Percentiles rank a stretch among this genome's conserved stretches.
phyloP scores from a whole-genome alignment of 441 rosid species.

The Biscutella auriculata region DNA sequence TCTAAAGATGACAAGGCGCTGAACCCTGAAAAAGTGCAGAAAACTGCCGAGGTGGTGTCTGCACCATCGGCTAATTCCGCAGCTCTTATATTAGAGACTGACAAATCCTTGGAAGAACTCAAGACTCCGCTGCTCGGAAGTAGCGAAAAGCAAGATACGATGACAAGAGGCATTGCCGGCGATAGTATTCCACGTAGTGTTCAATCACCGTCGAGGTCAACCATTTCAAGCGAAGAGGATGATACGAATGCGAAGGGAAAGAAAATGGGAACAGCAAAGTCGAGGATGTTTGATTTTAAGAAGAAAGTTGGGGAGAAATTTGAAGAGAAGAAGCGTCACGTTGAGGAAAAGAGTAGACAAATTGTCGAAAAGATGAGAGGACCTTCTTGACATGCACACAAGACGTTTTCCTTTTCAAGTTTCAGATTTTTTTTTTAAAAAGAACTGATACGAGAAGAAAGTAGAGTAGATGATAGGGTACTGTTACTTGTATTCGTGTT shows the following conservation, averaged over 20 bases:
- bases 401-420: background rate
- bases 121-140: slow-evolving; percentile 37
- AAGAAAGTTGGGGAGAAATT: slow-evolving; percentile 90
- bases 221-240: slow-evolving; percentile 31
- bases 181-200: slow-evolving; percentile 21
- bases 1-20: slow-evolving; percentile 24
- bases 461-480: slow-evolving; percentile 7
- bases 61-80: slow-evolving; percentile 18
- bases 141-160: slow-evolving; percentile 25
- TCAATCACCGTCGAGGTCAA: slow-evolving; percentile 26
- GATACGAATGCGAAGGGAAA: slow-evolving; percentile 39
- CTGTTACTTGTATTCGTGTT: slow-evolving; percentile 7
- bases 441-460: background rate
- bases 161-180: background rate
- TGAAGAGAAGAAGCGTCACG: slow-evolving; percentile 74
- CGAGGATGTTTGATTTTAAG: slow-evolving; percentile 67
- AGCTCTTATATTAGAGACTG: slow-evolving; percentile 19
- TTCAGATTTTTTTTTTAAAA: background rate
- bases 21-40: slow-evolving; percentile 22
- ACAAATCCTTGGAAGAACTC: slow-evolving; percentile 39
- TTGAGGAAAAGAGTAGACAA: slow-evolving; percentile 68
- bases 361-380: slow-evolving; percentile 89
- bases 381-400: slow-evolving; percentile 7
- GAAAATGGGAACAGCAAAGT: slow-evolving; percentile 52
- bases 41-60: slow-evolving; percentile 14